Conservation (phyloP, 176 grass and related monocot genomes). For the Pharus latifolius region DNA sequence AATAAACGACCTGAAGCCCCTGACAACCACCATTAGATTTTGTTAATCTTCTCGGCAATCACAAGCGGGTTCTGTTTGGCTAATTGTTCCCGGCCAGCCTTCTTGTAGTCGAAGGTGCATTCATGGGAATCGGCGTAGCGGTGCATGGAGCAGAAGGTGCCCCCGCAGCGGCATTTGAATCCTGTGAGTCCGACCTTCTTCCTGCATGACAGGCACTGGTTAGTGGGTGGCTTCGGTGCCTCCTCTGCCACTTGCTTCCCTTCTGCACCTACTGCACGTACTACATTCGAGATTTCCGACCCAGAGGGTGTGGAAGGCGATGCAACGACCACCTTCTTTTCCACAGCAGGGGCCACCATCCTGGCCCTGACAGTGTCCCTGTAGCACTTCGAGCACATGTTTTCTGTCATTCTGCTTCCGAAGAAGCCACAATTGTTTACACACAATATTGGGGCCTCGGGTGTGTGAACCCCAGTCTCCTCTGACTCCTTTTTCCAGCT, state of each 20-base stretch:
- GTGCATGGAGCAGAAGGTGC: conserved; percentile 48
- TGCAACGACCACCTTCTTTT: background rate
- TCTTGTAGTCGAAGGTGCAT: conserved; percentile 51
- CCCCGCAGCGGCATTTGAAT: conserved; percentile 58
- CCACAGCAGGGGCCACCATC: background rate
- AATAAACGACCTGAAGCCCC: background rate
- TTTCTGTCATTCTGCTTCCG: conserved; percentile 39
- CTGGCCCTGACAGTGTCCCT: conserved; percentile 26
- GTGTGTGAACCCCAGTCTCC: conserved; percentile 35
- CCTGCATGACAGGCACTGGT: conserved; percentile 33
- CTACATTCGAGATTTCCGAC: background rate
- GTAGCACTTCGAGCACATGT: conserved; percentile 64
- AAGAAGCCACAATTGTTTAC: conserved; percentile 64
- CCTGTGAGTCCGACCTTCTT: conserved; percentile 56
- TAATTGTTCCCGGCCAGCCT: conserved; percentile 27
- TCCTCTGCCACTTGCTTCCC: background rate
- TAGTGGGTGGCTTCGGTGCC: conserved; percentile 20
- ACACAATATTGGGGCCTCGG: conserved; percentile 43
- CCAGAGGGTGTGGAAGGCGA: background rate
- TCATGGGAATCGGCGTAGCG: conserved; percentile 40
- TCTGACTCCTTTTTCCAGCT: conserved; percentile 40
- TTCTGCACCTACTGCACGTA: background rate
- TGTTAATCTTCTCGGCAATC: conserved; percentile 50
- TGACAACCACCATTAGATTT: conserved; percentile 22
- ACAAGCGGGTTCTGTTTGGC: conserved; percentile 46